Conservation (phyloP, 768 basidiomycete species). For the Boletellus sp. region DNA sequence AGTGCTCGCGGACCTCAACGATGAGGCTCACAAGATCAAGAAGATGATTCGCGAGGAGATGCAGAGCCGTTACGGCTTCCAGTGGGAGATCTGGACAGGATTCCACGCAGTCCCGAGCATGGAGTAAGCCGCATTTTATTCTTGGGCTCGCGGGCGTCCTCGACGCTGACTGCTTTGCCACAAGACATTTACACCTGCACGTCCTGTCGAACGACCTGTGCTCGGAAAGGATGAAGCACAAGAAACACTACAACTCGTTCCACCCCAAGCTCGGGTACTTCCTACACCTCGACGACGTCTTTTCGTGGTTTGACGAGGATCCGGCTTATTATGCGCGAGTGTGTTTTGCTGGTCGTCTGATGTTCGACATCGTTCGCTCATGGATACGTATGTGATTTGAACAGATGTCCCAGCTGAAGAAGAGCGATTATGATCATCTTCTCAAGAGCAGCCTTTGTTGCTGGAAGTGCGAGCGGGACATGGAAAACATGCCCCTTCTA, state of each 20-base stretch:
- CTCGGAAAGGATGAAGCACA: slow-evolving; percentile 69
- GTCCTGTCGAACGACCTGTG: slow-evolving; percentile 77
- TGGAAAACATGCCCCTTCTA: slow-evolving; percentile 71
- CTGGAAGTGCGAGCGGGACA: slow-evolving; percentile 58
- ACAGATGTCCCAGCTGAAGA: slow-evolving; percentile 54
- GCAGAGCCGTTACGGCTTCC: slow-evolving; percentile 66
- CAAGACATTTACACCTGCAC: slow-evolving; percentile 83
- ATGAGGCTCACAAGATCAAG: slow-evolving; percentile 54
- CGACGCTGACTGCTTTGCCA: background rate
- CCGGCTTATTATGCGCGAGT: slow-evolving; percentile 52
- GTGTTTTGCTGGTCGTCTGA: slow-evolving; percentile 25
- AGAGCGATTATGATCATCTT: slow-evolving; percentile 55
- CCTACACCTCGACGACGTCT: slow-evolving; percentile 69
- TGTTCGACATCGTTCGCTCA: background rate
- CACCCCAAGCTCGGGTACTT: slow-evolving; percentile 84
- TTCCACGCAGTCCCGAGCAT: slow-evolving; percentile 87
- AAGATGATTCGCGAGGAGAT: slow-evolving; percentile 76
- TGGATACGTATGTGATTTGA: background rate
- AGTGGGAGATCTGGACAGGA: slow-evolving; percentile 74
- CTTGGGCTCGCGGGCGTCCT: background rate
- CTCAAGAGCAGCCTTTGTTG: slow-evolving; percentile 68
- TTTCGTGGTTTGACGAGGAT: slow-evolving; percentile 74
- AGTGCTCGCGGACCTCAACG: slow-evolving; percentile 49
- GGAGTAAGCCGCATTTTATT: slow-evolving; percentile 51
- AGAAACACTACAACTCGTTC: slow-evolving; percentile 92